Evolutionary conservation across 768 basidiomycete genomes (phyloP).

Genomic region (Xerocomellus intermedius): DNA sequence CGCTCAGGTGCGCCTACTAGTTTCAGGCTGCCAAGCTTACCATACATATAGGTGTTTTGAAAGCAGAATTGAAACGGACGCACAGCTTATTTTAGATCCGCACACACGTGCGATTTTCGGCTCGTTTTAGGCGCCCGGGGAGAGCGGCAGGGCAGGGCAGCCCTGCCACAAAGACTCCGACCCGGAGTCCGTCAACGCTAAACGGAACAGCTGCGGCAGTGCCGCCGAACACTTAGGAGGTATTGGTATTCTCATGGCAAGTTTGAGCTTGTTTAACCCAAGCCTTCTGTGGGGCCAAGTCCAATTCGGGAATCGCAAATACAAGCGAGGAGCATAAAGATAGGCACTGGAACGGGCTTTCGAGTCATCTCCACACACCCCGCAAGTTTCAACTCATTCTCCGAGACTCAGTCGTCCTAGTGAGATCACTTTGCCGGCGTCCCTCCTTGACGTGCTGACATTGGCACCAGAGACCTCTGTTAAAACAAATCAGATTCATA

Average conservation of each 20-base stretch:
- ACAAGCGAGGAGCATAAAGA: conserved; percentile 8
- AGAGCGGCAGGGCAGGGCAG: too few species aligned
- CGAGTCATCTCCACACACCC: not conserved
- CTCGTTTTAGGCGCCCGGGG: not conserved
- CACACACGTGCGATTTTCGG: too few species aligned
- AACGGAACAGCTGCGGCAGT: not conserved
- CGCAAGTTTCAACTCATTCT: not conserved
- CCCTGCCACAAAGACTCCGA: not conserved
- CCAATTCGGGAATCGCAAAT: not conserved
- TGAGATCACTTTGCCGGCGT: not conserved
- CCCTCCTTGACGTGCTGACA: not conserved
- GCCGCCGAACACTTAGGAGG: not conserved
- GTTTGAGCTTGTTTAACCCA: not conserved
- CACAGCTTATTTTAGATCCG: too few species aligned
- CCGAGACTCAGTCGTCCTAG: not conserved
- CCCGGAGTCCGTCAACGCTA: not conserved
- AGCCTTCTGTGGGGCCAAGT: not conserved
- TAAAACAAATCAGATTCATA: not conserved
- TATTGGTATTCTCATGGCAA: not conserved
- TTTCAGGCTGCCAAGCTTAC: too few species aligned
- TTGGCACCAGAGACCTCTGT: not conserved
- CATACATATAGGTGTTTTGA: not conserved
- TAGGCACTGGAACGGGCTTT: not conserved
- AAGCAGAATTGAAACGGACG: not conserved
- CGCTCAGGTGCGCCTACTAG: too few species aligned